Base-by-base conservation (phyloP, 2,329 filamentous ascomycete genomes). In the Curvularia lunata region DNA sequence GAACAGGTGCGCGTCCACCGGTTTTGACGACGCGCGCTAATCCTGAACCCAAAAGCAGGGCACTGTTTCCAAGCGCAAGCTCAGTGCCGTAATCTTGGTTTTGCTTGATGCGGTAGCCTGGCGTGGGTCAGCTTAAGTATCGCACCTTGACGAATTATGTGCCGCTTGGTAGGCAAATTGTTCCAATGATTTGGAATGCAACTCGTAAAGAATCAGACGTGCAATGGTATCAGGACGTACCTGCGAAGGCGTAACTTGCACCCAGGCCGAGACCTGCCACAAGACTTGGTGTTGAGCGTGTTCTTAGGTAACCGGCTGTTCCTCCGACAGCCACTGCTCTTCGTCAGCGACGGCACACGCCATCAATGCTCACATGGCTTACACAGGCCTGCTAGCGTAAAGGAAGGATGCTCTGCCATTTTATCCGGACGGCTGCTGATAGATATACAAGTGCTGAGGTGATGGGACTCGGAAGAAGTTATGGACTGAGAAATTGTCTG, bases 361-460 rank as follows among this genome's bases (percentile, higher is more conserved):
- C 5, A 34, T 27, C 13, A 37, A 21, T 8, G 41, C 34, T 7
- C 16, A 27, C 25, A 25, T 28, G 19, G 43, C 67, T 62, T 64
- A 72, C 69, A 50, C 13, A 72, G 64, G 21, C 67, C 69, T 25
- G 69, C 68, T 18, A 72, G 64, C 4, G 69, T 70, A 42, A 72
- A 72, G 8, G 69, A 72, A 2, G 69, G 69, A 47, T 72, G 69
- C 43, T 72, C 68, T 21, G 69, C 69, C 69, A 72, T 72, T 16
- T 27, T 47, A n/a, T 13, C 34, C 32, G 8, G 47, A 34, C 34
- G 25, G 16, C 5, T 21, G 8, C 16, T 40, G 40, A 53, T 25
- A 42, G 40, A 19, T 43, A 2, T 18, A 23, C n/a, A 27, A n/a
- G 41, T 27, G 13, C 5, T 18, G 34, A 16, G 5, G 16, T 37